Evolutionary conservation across 1,284 basidiomycete species (phyloP), one percentile per base, ranked within the genome.

Genomic region (Ustilago bromivora): DNA sequence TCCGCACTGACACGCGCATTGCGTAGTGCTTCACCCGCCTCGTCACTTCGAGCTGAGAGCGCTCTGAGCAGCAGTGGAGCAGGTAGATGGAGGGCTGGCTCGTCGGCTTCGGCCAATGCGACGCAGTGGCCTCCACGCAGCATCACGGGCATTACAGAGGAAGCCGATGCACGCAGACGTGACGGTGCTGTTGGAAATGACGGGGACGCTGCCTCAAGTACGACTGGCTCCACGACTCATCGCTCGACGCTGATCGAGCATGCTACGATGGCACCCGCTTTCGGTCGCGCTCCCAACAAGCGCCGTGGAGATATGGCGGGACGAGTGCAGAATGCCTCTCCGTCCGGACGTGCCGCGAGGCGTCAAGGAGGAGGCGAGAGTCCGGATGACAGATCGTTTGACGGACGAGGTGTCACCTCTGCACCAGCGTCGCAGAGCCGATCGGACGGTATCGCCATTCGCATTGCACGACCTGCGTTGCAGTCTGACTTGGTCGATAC

Each of bases 1-100:
- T 80, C 79, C 8, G 79, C 57, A 19, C 43, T 81, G 40, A 76
- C 79, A 2, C 70, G 79, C 12, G 79, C 77, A 4, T 23, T 81
- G 31, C 61, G 69, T 6, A 75, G 61, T 12, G 23, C 58, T 19
- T 78, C 76, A 6, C 71, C 74, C 1, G 63, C 61, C 17, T 75
- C 76, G 13, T 65, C 64, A 7, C 36, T 73, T 17, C 57, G 58
- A 28, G 43, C 55, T 4, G 71, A 72, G 5, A 47, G 70, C 35
- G 52, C 36, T 5, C 43, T 72, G 15, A 32, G 61, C 36, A 40
- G 46, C 32, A 65, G 46, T 8, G 65, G 60, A 11, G 7, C 43
- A 19, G 43, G 43, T 17, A 38, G 71, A 38, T 77, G 64, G 69
- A 52, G 66, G 19, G 71, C 71, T 7, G 43, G 66, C 36, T 73